These are phyloP conservation scores for Podospora pseudocomata DNA, from an alignment of 495 filamentous ascomycete genomes.

Conservation along the genomic window DNA sequence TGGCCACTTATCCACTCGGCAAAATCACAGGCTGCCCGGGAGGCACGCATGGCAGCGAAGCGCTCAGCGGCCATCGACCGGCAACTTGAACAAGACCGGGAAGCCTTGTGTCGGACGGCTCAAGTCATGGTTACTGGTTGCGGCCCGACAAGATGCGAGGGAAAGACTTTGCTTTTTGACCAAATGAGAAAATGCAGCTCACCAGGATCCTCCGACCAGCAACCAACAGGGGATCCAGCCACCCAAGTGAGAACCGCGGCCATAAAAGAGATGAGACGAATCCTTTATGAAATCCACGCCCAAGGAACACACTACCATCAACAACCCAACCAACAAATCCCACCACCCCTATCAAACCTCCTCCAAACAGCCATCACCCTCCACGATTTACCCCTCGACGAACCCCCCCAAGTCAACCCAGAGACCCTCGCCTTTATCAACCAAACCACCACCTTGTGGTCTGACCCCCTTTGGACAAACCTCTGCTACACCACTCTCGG, in stretches of 20 bases:
- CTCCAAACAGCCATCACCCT: neutral
- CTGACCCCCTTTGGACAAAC: neutral
- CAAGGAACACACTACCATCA: neutral
- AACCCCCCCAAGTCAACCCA: neutral
- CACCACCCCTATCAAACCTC: neutral
- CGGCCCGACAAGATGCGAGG: neutral
- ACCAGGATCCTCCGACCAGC: neutral
- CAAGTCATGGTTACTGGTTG: neutral
- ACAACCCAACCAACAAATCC: neutral
- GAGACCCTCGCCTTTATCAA: neutral
- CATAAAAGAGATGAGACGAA: neutral
- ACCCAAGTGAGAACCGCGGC: neutral
- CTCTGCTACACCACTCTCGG: neutral
- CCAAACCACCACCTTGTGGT: neutral
- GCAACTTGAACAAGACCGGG: neutral
- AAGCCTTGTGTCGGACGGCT: neutral
- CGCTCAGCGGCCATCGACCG: slow-evolving; percentile 2
- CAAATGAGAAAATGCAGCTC: neutral
- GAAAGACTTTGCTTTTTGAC: neutral
- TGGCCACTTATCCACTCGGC: neutral
- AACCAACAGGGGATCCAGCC: neutral
- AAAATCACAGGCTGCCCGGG: neutral
- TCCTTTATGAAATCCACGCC: neutral
- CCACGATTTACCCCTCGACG: neutral
- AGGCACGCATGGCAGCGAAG: neutral